A percentile compares a stretch with the other conserved stretches of the same genome.
These are phyloP conservation scores for Hansenula lynferdii DNA, from an alignment of 1,139 yeast species.

Conservation along the genomic window DNA sequence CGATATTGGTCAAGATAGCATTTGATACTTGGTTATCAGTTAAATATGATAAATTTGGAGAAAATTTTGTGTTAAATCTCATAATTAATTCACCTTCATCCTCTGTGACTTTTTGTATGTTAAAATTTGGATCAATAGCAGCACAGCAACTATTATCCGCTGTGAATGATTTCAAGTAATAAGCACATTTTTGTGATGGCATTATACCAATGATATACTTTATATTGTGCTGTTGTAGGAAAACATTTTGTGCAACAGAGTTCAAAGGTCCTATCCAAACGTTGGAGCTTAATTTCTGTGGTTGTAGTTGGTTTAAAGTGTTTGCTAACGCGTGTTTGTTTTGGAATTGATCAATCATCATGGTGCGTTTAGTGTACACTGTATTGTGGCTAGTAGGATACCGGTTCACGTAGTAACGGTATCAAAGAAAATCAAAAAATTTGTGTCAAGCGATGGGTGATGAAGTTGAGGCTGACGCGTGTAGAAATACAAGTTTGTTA, in stretches of 20 bases:
- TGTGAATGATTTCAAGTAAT: conserved; percentile 18
- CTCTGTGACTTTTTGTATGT: conserved; percentile 20
- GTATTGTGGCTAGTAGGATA: background rate
- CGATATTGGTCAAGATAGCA: conserved; percentile 19
- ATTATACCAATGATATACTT: conserved; percentile 22
- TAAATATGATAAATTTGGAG: conserved; percentile 13
- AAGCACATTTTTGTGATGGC: conserved; percentile 20
- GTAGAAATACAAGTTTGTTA: background rate
- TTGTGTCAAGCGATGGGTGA: background rate
- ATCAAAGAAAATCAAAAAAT: background rate
- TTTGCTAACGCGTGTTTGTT: conserved; percentile 23
- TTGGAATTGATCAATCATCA: conserved; percentile 15
- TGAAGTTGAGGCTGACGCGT: too few species aligned
- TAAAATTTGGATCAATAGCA: conserved; percentile 19
- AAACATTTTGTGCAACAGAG: conserved; percentile 26
- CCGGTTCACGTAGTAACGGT: background rate
- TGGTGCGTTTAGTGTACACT: background rate
- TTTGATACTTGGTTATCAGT: conserved; percentile 19
- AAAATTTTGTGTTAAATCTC: conserved; percentile 20
- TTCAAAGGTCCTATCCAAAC: conserved; percentile 32
- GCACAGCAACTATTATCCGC: conserved; percentile 17
- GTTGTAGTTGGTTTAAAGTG: conserved; percentile 23
- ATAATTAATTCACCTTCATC: conserved; percentile 21
- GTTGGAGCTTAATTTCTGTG: conserved; percentile 27
- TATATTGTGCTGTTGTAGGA: conserved; percentile 23